These are phyloP conservation scores for Candida broadrunensis DNA, from an alignment of 805 yeast species.

Conservation along the genomic window DNA sequence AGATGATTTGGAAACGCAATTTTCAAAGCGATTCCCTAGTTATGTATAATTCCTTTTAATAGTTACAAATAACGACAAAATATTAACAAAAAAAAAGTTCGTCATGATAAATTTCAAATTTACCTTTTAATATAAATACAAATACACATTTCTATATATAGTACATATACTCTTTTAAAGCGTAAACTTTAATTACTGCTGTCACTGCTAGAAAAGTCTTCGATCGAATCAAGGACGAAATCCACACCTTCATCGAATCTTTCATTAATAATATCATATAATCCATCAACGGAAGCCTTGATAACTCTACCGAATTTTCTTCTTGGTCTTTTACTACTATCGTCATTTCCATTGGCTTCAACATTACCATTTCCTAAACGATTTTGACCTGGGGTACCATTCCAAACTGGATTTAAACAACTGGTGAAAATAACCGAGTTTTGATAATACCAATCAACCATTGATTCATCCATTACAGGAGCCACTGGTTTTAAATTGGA, in stretches of 20 bases:
- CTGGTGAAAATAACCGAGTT: slow-evolving; percentile 82
- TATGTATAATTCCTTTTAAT: slow-evolving; percentile 32
- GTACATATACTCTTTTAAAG: background rate
- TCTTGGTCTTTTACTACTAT: slow-evolving; percentile 65
- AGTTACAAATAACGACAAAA: background rate
- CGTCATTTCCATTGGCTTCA: slow-evolving; percentile 19
- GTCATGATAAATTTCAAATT: background rate
- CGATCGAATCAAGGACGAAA: slow-evolving; percentile 75
- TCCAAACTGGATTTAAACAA: slow-evolving; percentile 79
- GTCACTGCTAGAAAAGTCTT: slow-evolving; percentile 33
- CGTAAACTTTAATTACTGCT: slow-evolving; percentile 6
- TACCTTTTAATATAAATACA: background rate
- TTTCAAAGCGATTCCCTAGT: slow-evolving; percentile 60
- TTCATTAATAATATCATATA: slow-evolving; percentile 75
- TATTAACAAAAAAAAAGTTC: background rate
- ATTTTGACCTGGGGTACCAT: slow-evolving; percentile 29
- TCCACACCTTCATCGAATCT: slow-evolving; percentile 83
- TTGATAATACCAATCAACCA: slow-evolving; percentile 88
- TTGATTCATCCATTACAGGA: slow-evolving; percentile 83
- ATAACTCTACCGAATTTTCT: slow-evolving; percentile 89
- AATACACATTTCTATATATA: background rate
- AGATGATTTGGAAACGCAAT: slow-evolving; percentile 57
- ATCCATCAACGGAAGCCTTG: slow-evolving; percentile 66
- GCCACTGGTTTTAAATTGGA: slow-evolving; percentile 73
- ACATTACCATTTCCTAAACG: slow-evolving; percentile 7